Evolutionary conservation across 495 filamentous ascomycete genomes (phyloP).

Genomic region (Hypoxylon trugodes): DNA sequence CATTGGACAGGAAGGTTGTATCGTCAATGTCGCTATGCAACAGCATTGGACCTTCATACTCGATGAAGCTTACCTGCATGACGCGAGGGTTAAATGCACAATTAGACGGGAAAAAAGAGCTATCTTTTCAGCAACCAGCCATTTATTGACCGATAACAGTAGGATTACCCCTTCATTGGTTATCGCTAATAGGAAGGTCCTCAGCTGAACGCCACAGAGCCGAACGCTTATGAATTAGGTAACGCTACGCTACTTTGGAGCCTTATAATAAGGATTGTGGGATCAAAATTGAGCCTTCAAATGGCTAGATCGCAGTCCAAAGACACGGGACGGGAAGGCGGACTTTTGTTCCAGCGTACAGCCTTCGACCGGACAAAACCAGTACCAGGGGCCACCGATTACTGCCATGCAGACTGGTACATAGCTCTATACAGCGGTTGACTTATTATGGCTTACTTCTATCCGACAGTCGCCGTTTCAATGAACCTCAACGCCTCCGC

Average conservation of each 20-base stretch:
- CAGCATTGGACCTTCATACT: conserved; percentile 20
- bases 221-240: no score
- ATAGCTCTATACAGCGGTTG: not conserved
- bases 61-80: conserved; percentile 18
- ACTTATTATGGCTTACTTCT: not conserved
- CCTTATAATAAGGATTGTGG: no score
- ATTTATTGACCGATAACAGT: no score
- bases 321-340: no score
- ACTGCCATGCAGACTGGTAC: no score
- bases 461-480: conserved; percentile 4
- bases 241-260: no score
- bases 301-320: no score
- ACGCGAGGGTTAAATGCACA: conserved; percentile 1
- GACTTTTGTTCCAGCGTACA: no score
- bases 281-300: no score
- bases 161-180: not conserved
- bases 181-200: not conserved
- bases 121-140: not conserved
- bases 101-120: not conserved
- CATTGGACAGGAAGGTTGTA: conserved; percentile 16
- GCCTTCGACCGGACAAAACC: no score
- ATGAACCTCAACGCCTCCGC: conserved; percentile 23
- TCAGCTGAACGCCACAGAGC: not conserved
- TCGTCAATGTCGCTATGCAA: not conserved
- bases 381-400: no score